Evolutionary conservation across 108 stramenopile genomes (phyloP), one percentile per base, ranked within the genome.

Genomic region (Cyclotella sp.): DNA sequence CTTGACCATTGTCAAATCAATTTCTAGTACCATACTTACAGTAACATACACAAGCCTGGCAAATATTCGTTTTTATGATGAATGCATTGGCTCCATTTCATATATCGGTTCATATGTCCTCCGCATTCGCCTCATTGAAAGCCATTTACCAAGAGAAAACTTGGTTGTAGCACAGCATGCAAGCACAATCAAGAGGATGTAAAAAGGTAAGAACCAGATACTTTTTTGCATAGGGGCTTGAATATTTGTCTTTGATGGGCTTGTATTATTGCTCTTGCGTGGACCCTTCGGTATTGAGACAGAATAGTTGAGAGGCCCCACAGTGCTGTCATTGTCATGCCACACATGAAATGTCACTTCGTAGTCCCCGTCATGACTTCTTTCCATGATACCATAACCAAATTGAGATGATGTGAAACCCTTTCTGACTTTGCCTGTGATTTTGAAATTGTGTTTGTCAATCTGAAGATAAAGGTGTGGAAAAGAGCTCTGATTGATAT

Each of bases 331-430:
- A 13, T 49, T 34, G 27, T 63, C 30, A 34, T 44, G 28, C 62
- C 47, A 63, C 15, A 43, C 43, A 63, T 73, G 52, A 73, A 73
- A 73, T 16, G 46, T 52, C 24, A 73, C 63, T 16, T 73, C 39
- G 42, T 73, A 73, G 3, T 13, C 19, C 10, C 49, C 63, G 53
- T 7, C 47, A 0, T 60, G 40, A 29, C 4, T 39, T 62, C 73
- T 63, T 34, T 73, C 63, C 73, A 73, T 73, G 19, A 73, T 73
- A 11, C 40, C 54, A 53, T 53, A 73, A 4, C 73, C 73, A 63
- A 63, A 73, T 29, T 59, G 58, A 21, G 62, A 53, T 24, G 29
- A 44, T 63, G 73, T 73, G 18, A 73, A 21, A 13, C 73, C 73
- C 24, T 42, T 30, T 41, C 63, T 73, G 18, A 73, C 62, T 63